Evolutionary conservation across 83 land plant species (phyloP), one percentile per base, ranked within the genome.

Genomic region (Picea engelmannii): DNA sequence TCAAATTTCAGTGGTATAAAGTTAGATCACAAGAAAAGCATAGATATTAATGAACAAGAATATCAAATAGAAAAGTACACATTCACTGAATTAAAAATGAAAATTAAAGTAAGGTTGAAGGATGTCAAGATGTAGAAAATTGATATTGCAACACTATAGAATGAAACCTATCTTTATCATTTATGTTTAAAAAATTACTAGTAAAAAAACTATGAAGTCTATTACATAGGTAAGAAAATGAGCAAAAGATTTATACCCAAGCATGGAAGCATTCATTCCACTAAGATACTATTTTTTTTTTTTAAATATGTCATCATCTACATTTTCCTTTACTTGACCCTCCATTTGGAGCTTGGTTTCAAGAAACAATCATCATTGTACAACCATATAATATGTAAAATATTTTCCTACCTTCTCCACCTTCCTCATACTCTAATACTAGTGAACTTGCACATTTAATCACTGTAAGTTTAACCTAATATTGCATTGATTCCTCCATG

Each of bases 251-350:
- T 25, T 82, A 85, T 93, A 98, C 99, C 99, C 95, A 7, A 82
- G 86, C 9, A 95, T 90, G 90, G 96, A 96, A 62, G 92, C 99
- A 90, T 99, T 98, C 99, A 98, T 96, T 60, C 94, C 96, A 88
- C 99, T 98, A n/a, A n/a, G n/a, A n/a, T n/a, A n/a, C n/a, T n/a
- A n/a, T n/a, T n/a, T n/a, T n/a, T n/a, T n/a, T 85, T 96, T 96
- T 60, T 96, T 94, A 74, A 84, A 86, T 79, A 84, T 87, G 85
- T 96, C 99, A 86, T 96, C 93, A 59, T 94, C 99, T 58, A 82
- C 47, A 77, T 93, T 89, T 83, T 81, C 88, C 10, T 81, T 77
- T 62, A 80, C 60, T 12, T 52, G 79, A 16, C 83, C 95, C 65
- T 96, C 99, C 47, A 85, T 80, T 82, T 94, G 83, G 40, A 98